Evolutionary conservation across 108 stramenopile species (phyloP), one percentile per base, ranked within the genome.

Genomic region (Cyclotella atomus): DNA sequence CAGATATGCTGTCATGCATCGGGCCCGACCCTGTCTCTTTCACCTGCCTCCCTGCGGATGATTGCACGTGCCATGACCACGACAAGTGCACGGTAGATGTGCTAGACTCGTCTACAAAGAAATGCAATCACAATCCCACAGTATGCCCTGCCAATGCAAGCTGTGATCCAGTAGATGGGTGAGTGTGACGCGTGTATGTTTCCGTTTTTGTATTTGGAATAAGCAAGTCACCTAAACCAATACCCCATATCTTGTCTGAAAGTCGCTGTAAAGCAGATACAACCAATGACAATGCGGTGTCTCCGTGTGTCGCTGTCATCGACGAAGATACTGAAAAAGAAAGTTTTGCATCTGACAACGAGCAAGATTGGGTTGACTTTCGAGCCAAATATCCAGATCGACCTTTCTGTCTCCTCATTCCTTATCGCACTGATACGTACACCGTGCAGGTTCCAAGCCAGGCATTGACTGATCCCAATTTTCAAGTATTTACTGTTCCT

Each of bases 391-490:
- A 33, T 30, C 57, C 57, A 32, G 15, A 59, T n/a, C 57, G 57
- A 17, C 57, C 57, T 30, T 59, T 59, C 29, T 59, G 57, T 59
- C 29, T 59, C 15, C 57, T 59, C 19, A 33, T 59, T 6, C 57
- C 57, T 25, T 50, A n/a, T 50, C 49, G 9, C 49, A 10, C 23
- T 3, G 5, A 20, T 24, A 5, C 19, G 12, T 20, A 10, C 10
- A 5, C 1, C 1, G 57, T 59, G 2, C 16, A 2, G 0, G 33
- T 59, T 9, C 57, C 57, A 32, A 0, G 4, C 1, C 30, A 32
- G 2, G 57, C 57, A 1, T 10, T 59, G 57, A 33, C 2, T 15
- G 57, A 59, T 59, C 57, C 57, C 9, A 59, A 59, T 6, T 59
- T 59, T 33, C 28, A 33, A 3, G 17, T n/a, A 33, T 1, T 33